Evolutionary conservation across 495 filamentous ascomycete genomes (phyloP), one percentile per base, ranked within the genome.

Genomic region (Neurospora intermedia): DNA sequence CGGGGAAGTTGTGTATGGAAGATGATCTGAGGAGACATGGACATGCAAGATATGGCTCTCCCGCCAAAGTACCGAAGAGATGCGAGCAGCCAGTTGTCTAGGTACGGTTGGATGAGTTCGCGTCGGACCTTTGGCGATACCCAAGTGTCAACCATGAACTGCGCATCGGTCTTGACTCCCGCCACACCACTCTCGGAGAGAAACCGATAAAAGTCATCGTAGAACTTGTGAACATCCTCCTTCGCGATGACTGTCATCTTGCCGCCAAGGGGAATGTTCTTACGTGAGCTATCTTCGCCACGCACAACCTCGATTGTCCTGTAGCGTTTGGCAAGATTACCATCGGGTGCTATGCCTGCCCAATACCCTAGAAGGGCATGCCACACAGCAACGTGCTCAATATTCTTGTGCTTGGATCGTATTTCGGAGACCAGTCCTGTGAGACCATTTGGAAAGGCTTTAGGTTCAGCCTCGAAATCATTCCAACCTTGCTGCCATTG

Each of bases 351-450:
- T 13, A 98, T 89, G 4, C 93, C 96, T 72, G 93, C 96, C 96
- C 96, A 99, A 80, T 98, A 98, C 10, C 96, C 94, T 18, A 97
- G 80, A n/a, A 98, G 84, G 4, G 96, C 92, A 83, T 99, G 96
- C 96, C 96, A 99, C 13, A 99, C 94, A 18, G 92, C 93, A 42
- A 99, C 87, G 77, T 97, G 91, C 74, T 91, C 85, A 69, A 99
- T 92, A 73, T 89, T 89, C 18, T 89, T 89, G 77, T 93, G 89
- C 62, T 85, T 86, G 40, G 85, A 83, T 10, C 93, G 90, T 70
- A 98, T 94, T 6, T 86, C 82, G 18, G 83, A 80, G 0, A 94
- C 85, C 2, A 91, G 89, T 9, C 89, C 84, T 75, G 89, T 90
- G 11, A 99, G 82, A 3, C 96, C 96, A 8, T 85, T 81, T 0